A percentile compares a stretch with the other conserved stretches of the same genome.
Evolutionary conservation across 2,329 filamentous ascomycete species (phyloP).

Genomic region (Fusarium penzigii): DNA sequence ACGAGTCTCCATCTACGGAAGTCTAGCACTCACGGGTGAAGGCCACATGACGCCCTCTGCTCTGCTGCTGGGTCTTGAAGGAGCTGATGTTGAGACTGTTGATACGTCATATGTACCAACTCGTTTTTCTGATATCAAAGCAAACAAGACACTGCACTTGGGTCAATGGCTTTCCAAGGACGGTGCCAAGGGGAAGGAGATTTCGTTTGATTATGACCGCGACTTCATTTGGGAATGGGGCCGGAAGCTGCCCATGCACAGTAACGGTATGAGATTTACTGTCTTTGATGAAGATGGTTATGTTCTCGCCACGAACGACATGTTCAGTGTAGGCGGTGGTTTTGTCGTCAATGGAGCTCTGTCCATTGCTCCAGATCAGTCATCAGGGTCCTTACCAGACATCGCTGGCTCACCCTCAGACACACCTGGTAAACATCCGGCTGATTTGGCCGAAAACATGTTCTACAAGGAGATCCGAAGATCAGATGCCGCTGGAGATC

Average conservation of each 20-base stretch:
- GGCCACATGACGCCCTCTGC: conserved; percentile 55
- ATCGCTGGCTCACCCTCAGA: conserved; percentile 17
- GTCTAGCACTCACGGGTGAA: conserved; percentile 51
- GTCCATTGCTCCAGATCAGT: conserved; percentile 40
- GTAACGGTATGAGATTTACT: conserved; percentile 54
- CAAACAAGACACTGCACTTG: conserved; percentile 44
- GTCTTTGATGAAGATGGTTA: conserved; percentile 49
- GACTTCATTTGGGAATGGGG: conserved; percentile 55
- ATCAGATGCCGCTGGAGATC: conserved; percentile 47
- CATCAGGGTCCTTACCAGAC: conserved; percentile 11
- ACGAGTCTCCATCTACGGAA: conserved; percentile 50
- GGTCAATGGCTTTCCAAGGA: conserved; percentile 42
- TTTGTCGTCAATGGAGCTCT: conserved; percentile 53
- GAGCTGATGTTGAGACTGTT: conserved; percentile 50
- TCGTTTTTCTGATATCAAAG: conserved; percentile 49
- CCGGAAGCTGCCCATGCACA: conserved; percentile 51
- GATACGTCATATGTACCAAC: conserved; percentile 49
- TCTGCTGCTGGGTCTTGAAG: conserved; percentile 50
- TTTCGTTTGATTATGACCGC: conserved; percentile 49
- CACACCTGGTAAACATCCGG: conserved; percentile 37
- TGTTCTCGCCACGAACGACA: conserved; percentile 49
- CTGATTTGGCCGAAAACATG: conserved; percentile 52
- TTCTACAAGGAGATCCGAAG: conserved; percentile 53
- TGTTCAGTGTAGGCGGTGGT: conserved; percentile 54
- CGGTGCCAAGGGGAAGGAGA: conserved; percentile 41